Evolutionary conservation across 2,329 filamentous ascomycete species (phyloP), one percentile per base, ranked within the genome.

Genomic region (Pestalotiopsis sp.): DNA sequence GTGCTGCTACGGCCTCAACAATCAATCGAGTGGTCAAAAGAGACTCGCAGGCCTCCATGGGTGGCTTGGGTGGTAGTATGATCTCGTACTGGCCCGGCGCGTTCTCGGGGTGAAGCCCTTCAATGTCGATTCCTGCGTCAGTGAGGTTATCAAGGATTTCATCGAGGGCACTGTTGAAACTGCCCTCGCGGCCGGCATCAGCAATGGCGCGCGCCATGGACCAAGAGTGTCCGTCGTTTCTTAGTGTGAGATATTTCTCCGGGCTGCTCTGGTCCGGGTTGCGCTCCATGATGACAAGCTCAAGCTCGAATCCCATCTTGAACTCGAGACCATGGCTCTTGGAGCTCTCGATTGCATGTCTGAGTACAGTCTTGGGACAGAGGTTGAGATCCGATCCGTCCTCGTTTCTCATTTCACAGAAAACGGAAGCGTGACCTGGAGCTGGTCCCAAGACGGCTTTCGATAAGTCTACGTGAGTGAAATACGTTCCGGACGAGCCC

Each of bases 11-110:
- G 30, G 87, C 84, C 3, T 85, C 84, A 68, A 97, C 88, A 35
- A 91, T 86, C 71, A 94, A 90, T 1, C 92, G 86, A 0, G 92
- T 85, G 75, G 91, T 91, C 5, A 94, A 81, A 1, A 97, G 83
- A 0, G 84, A 86, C 75, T 96, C 93, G 35, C 94, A 87, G 0
- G 93, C 92, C 55, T 87, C 80, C 0, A 95, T 78, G 0, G 92
- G 89, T 0, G 87, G 79, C 0, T 84, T 81, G 0, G 89, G 86
- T 0, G 91, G 86, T 0, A 96, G 84, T 1, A 94, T 82, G 66
- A 97, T 87, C 77, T 95, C 92, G 77, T 92, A 96, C 76, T 96
- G 93, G 1, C 92, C 92, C 0, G 86, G 84, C 0, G 90, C 88
- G 56, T 87, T 89, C 77, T 96, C 93, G 0, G 93, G 83, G 72